These are phyloP conservation scores for Pseudogymnoascus sp. DNA, from an alignment of 2,329 filamentous ascomycete species.

Conservation along the genomic window DNA sequence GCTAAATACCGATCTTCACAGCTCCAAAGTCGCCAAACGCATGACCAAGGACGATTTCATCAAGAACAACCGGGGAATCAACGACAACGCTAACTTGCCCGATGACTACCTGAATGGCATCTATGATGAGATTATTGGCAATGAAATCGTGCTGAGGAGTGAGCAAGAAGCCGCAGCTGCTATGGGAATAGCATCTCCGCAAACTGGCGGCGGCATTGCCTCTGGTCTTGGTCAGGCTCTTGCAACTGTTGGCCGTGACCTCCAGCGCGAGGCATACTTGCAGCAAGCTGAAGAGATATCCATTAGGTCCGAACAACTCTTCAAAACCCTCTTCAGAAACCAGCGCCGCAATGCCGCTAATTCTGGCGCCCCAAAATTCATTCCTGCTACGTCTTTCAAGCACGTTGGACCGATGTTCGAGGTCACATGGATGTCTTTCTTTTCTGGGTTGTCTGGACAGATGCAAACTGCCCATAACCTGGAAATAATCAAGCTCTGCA, in stretches of 20 bases:
- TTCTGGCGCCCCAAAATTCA: conserved; percentile 56
- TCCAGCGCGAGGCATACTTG: conserved; percentile 86
- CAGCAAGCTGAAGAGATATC: conserved; percentile 93
- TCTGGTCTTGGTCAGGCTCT: conserved; percentile 81
- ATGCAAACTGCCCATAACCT: conserved; percentile 91
- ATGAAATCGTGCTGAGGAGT: conserved; percentile 91
- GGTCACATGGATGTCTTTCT: conserved; percentile 98
- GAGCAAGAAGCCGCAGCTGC: conserved; percentile 85
- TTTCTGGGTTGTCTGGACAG: conserved; percentile 86
- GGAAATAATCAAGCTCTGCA: conserved; percentile 82
- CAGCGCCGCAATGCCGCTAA: conserved; percentile 74
- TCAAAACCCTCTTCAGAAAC: conserved; percentile 84
- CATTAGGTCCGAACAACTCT: conserved; percentile 66
- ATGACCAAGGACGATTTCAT: conserved; percentile 99
- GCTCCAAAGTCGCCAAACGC: conserved; percentile 67
- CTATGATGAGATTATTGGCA: conserved; percentile 81
- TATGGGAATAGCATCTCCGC: conserved; percentile 50
- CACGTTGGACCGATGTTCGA: conserved; percentile 98
- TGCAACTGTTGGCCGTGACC: conserved; percentile 81
- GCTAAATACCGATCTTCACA: conserved; percentile 94
- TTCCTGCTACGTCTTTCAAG: conserved; percentile 85
- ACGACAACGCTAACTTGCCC: conserved; percentile 87
- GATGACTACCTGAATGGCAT: conserved; percentile 85
- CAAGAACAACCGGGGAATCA: conserved; percentile 97
- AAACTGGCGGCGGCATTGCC: conserved; percentile 60